A percentile compares a stretch with the other conserved stretches of the same genome.
Evolutionary conservation across 768 basidiomycete species (phyloP).

Genomic region (Astraeus odoratus): DNA sequence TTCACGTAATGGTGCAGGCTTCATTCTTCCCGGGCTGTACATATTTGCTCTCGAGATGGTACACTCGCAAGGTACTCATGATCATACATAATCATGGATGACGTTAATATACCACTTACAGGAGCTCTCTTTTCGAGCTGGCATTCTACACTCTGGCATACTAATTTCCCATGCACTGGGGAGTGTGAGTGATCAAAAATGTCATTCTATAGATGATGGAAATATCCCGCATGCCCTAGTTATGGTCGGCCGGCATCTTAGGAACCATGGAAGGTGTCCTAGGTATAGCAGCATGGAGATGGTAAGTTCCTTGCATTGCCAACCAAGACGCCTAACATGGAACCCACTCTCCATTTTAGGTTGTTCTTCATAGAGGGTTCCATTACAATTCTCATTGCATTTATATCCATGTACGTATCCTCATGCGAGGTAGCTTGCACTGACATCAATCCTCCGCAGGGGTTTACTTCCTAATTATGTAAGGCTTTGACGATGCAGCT

Average conservation of each 20-base stretch:
- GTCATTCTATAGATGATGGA: background rate
- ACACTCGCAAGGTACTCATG: conserved; percentile 36
- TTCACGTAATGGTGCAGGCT: conserved; percentile 29
- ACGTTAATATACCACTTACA: conserved; percentile 13
- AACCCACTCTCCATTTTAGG: conserved; percentile 29
- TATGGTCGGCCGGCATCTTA: conserved; percentile 73
- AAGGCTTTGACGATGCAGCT: conserved; percentile 10
- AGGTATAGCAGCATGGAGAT: conserved; percentile 67
- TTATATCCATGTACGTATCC: conserved; percentile 39
- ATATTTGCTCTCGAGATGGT: conserved; percentile 45
- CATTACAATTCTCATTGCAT: conserved; percentile 54
- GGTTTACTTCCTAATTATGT: conserved; percentile 57
- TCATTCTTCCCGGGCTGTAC: conserved; percentile 59
- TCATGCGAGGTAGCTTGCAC: background rate
- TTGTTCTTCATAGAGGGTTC: conserved; percentile 68
- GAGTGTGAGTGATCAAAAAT: conserved; percentile 33
- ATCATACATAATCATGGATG: background rate
- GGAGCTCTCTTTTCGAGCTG: conserved; percentile 62
- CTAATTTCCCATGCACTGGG: conserved; percentile 65
- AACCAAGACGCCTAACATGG: background rate
- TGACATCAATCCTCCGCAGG: conserved; percentile 24
- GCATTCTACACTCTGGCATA: conserved; percentile 52
- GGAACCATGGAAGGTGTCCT: conserved; percentile 58
- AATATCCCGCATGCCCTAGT: conserved; percentile 29
- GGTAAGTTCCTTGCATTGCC: no score